Base-by-base conservation (phyloP, 2,329 filamentous ascomycete species). In the Hypomyces rosellus region DNA sequence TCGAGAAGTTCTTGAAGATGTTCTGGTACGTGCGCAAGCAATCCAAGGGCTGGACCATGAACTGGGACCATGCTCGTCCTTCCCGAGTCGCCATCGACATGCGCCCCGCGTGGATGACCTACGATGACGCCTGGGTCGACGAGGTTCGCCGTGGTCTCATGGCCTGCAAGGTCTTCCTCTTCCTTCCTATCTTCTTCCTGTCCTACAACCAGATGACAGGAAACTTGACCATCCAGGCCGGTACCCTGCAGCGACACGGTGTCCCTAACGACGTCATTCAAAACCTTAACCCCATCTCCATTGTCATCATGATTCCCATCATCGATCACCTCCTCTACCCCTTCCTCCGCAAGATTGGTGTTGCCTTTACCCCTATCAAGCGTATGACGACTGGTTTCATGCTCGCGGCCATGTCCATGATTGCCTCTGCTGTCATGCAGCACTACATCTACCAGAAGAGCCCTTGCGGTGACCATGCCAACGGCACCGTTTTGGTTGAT, bases 91-190 rank as follows among this genome's bases (percentile, higher is more conserved):
- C 76, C 9, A 69, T 75, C 36, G 66, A 65, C 1, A 64, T 74
- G 55, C 82, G 82, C 49, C 86, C 86, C 0, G 38, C 49, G 0
- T 91, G 86, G 86, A 90, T 91, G 84, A 86, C 83, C 0, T 90
- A 89, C 58, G 87, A 92, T 55, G 88, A 92, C 58, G 80, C 81
- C 47, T 92, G 87, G 86, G 87, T 92, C 34, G 86, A 89, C 63
- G 85, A 91, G 63, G 82, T 90, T 45, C 75, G 76, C 47, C 84
- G 86, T 67, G 86, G 85, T 54, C 72, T 87, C 50, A 74, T 78
- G 59, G 84, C 85, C 50, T 88, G 84, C 72, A 75, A 79, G 56
- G 85, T 89, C 34, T 91, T 88, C 67, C 67, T 82, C 54, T 89
- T 85, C 73, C 78, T 84, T 50, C 85, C 85, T 38, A 75, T 83